Evolutionary conservation across 441 rosid genomes (phyloP), one percentile per base, ranked within the genome.

Genomic region (Breynia disticha): DNA sequence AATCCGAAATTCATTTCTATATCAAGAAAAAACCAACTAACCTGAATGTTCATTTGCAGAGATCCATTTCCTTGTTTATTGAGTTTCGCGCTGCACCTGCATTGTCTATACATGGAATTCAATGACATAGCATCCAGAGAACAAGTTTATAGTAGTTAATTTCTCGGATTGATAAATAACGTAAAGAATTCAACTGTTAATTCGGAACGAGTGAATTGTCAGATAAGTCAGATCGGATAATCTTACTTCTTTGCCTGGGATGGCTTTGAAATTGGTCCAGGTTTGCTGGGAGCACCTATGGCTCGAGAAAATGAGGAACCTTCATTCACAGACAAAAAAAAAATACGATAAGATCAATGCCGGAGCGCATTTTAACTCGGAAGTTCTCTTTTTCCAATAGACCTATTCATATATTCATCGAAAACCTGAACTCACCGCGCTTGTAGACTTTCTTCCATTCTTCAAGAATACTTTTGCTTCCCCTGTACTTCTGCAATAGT

Each of bases 401-500:
- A 28, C 1, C 8, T 28, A 9, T 28, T 0, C 0, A 3, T 28
- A 3, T 28, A 28, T 1, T 4, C 8, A 28, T 28, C 8, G 35
- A 28, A 28, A 28, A 28, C 0, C 8, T 5, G 35, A 28, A 28
- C 35, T 28, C 35, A 28, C 35, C 35, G 3, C 35, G 35, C 35
- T 7, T 28, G 35, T 28, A 28, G 35, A 28, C 5, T 28, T 28
- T 28, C 35, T 28, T 28, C 35, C 35, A 28, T 4, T 28, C 35
- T 15, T 15, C 44, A 11, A 41, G n/a, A 15, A 3, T 43, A n/a
- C n/a, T 15, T 28, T 48, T 69, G 13, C 72, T 69, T 21, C 5
- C 52, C 53, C 75, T 56, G 49, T 57, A 53, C 16, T 67, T 69
- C 76, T 75, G 70, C 57, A 61, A 51, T 46, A 59, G 35, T 11